Conservation (phyloP, 176 grass and related monocot species). For the Ensete ventricosum region DNA sequence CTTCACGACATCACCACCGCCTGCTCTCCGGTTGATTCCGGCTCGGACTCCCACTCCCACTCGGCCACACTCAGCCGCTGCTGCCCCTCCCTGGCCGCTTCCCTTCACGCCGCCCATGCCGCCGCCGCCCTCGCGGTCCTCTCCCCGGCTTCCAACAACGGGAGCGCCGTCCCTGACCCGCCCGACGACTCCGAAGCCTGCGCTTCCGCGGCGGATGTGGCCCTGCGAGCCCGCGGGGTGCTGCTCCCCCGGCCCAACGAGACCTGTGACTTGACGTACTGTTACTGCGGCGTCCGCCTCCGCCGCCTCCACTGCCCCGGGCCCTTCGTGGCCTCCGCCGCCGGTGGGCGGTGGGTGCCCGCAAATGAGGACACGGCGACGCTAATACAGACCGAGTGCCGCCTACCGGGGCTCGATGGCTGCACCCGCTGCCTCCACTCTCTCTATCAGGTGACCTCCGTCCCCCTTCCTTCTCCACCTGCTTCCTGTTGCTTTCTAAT, state of each 20-base stretch:
- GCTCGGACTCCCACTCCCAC: neutral
- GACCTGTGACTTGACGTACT: constrained; percentile 61
- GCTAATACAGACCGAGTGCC: constrained; percentile 43
- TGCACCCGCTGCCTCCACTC: constrained; percentile 64
- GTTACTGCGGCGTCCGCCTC: constrained; percentile 68
- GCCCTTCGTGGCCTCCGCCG: constrained; percentile 5
- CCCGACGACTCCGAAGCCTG: constrained; percentile 52
- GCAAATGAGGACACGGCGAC: constrained; percentile 7
- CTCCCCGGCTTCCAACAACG: neutral
- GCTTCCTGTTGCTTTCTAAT: no score
- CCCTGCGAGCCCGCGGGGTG: constrained; percentile 34
- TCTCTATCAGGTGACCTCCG: constrained; percentile 52
- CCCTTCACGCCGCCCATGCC: constrained; percentile 68
- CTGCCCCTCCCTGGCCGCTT: constrained; percentile 74
- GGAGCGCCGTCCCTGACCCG: constrained; percentile 23
- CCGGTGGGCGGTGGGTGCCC: constrained; percentile 33
- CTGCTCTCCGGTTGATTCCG: constrained; percentile 15
- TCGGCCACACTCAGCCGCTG: constrained; percentile 36
- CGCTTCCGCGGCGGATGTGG: constrained; percentile 44
- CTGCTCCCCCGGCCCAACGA: constrained; percentile 40
- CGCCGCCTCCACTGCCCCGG: constrained; percentile 37
- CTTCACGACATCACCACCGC: constrained; percentile 43
- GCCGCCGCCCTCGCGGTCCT: constrained; percentile 31
- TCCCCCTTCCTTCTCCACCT: no score
- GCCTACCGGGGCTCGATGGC: constrained; percentile 28